A percentile compares a stretch with the other conserved stretches of the same genome.
Evolutionary conservation across 2,329 filamentous ascomycete species (phyloP).

Genomic region (Venturia effusa): DNA sequence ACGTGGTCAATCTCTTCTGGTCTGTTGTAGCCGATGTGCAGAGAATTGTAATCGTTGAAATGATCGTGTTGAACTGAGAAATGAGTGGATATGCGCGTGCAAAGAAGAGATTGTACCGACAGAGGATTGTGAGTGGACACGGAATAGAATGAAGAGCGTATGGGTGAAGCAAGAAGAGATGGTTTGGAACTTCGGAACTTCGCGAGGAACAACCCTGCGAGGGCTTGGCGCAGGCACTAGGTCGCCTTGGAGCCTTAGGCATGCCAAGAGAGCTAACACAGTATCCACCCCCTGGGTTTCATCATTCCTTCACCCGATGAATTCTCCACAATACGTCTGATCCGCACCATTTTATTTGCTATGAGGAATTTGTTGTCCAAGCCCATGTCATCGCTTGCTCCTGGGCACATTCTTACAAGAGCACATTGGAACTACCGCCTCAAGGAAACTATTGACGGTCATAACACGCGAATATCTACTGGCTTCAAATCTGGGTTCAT

Average conservation of each 20-base stretch:
- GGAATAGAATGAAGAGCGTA: conserved; percentile 11
- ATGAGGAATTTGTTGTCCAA: conserved; percentile 11
- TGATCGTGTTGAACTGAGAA: conserved; percentile 10
- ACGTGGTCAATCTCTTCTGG: too few relatives aligned
- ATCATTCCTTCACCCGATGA: conserved; percentile 2
- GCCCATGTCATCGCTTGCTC: conserved; percentile 15
- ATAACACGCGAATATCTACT: conserved; percentile 14
- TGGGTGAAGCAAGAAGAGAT: conserved; percentile 9
- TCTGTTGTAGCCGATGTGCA: conserved; percentile 4
- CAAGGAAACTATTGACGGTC: conserved; percentile 11
- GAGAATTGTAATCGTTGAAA: conserved; percentile 9
- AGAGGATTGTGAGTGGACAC: conserved; percentile 12
- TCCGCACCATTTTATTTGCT: conserved; percentile 9
- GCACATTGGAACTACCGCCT: conserved; percentile 15
- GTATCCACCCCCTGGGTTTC: too few relatives aligned
- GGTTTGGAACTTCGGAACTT: conserved; percentile 6
- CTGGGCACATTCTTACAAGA: conserved; percentile 13
- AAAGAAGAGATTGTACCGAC: conserved; percentile 13
- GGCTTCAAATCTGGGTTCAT: conserved; percentile 15
- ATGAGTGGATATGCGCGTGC: conserved; percentile 12
- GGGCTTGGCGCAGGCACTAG: conserved; percentile 8
- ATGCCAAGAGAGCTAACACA: conserved; percentile 10
- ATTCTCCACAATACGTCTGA: conserved; percentile 9
- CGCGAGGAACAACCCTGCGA: conserved; percentile 9
- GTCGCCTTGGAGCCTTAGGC: conserved; percentile 10